phyloP scores from a whole-genome alignment of 2,329 filamentous ascomycete genomes.

The Ophiocordyceps unilateralis region DNA sequence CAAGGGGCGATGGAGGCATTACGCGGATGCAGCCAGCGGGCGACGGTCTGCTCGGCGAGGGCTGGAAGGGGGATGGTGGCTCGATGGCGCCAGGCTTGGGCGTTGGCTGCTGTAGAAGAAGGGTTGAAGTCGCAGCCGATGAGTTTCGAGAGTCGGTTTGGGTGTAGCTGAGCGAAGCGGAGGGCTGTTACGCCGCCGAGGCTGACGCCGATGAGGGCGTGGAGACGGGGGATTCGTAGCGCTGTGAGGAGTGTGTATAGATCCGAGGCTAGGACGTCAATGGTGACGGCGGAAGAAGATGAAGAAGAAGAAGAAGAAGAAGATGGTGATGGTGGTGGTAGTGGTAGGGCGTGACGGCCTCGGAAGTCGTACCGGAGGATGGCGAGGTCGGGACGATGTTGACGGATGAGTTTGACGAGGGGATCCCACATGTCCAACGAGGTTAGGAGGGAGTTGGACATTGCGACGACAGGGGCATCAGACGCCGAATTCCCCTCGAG shows the following conservation, averaged over 20 bases:
- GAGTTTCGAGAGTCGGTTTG: conserved; percentile 39
- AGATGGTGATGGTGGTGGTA: no score
- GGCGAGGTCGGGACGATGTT: conserved; percentile 44
- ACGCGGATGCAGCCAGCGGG: conserved; percentile 59
- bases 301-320: conserved; percentile 30
- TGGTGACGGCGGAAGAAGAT: conserved; percentile 31
- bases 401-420: conserved; percentile 45
- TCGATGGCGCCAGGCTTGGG: conserved; percentile 63
- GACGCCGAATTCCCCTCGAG: conserved; percentile 56
- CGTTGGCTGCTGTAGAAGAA: conserved; percentile 54
- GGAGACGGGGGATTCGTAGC: conserved; percentile 49
- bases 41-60: conserved; percentile 54
- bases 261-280: conserved; percentile 53
- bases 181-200: conserved; percentile 68
- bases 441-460: conserved; percentile 67
- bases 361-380: conserved; percentile 65
- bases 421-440: conserved; percentile 67
- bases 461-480: conserved; percentile 53
- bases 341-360: conserved; percentile 40
- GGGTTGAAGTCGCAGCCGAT: conserved; percentile 68
- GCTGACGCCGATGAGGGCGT: conserved; percentile 57
- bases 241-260: conserved; percentile 48
- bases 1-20: conserved; percentile 30
- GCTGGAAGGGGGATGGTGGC: conserved; percentile 49
- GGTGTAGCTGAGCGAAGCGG: conserved; percentile 52